Conservation (phyloP, 495 filamentous ascomycete species). For the Hypoxylon fuscum region DNA sequence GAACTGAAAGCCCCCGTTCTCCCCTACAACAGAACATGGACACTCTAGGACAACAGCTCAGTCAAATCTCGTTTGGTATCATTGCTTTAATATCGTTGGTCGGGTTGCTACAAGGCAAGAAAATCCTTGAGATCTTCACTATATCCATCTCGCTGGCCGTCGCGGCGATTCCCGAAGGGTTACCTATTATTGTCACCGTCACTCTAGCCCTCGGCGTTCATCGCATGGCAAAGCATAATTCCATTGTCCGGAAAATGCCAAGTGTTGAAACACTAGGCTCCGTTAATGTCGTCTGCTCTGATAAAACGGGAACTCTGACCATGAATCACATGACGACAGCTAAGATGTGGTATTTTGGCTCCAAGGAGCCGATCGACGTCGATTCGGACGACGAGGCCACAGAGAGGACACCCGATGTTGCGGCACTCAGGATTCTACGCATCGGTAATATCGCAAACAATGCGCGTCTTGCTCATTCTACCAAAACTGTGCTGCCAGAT, state of each 20-base stretch:
- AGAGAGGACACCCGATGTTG: conserved; percentile 70
- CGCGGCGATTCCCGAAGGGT: conserved; percentile 94
- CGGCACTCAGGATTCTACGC: conserved; percentile 79
- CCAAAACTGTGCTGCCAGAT: conserved; percentile 79
- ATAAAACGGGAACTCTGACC: conserved; percentile 96
- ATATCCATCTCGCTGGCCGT: conserved; percentile 97
- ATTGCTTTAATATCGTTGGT: conserved; percentile 92
- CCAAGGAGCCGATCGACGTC: conserved; percentile 73
- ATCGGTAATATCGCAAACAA: conserved; percentile 98
- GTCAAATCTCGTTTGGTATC: conserved; percentile 93
- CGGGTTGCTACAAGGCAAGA: conserved; percentile 87
- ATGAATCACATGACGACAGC: conserved; percentile 99
- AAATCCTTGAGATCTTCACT: conserved; percentile 93
- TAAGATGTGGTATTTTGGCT: conserved; percentile 93
- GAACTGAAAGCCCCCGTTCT: conserved; percentile 93
- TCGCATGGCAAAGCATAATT: conserved; percentile 91
- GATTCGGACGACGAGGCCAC: conserved; percentile 71
- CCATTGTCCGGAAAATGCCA: conserved; percentile 93
- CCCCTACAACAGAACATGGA: conserved; percentile 98
- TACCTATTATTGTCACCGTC: conserved; percentile 98
- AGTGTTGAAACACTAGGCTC: conserved; percentile 98
- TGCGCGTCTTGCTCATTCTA: conserved; percentile 76
- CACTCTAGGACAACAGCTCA: conserved; percentile 89
- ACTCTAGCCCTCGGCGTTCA: conserved; percentile 93
- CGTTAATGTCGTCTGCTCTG: conserved; percentile 97